A percentile compares a stretch with the other conserved stretches of the same genome.
Conservation (phyloP, 805 yeast genomes). For the Debaryomyces maramus region DNA sequence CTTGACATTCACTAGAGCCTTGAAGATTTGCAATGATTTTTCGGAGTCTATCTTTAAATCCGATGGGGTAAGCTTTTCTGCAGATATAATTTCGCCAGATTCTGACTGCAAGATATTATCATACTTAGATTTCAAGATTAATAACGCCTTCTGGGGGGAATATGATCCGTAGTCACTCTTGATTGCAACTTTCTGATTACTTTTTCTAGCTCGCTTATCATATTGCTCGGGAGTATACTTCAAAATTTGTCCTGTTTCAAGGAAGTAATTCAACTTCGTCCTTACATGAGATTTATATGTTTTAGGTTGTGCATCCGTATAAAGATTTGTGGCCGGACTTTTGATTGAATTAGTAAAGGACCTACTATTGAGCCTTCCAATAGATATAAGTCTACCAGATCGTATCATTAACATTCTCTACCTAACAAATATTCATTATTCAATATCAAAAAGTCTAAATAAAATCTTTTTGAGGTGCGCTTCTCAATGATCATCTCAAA, state of each 20-base stretch:
- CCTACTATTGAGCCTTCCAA: no score
- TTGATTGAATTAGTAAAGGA: no score
- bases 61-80: conserved; percentile 21
- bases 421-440: neutral
- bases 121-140: conserved; percentile 29
- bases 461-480: conserved; percentile 1
- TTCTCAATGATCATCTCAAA: conserved; percentile 1
- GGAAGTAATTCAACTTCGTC: conserved; percentile 26
- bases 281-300: conserved; percentile 5
- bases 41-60: conserved; percentile 24
- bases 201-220: conserved; percentile 8
- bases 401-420: neutral
- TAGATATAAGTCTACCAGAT: no score
- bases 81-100: conserved; percentile 23
- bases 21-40: conserved; percentile 26
- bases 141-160: conserved; percentile 22
- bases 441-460: neutral
- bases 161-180: conserved; percentile 2
- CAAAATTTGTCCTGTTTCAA: conserved; percentile 28
- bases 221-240: conserved; percentile 16
- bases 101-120: conserved; percentile 27
- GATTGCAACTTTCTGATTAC: neutral
- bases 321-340: no score
- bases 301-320: no score
- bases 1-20: conserved; percentile 27